Evolutionary conservation across 371 early-diverging fungal genomes (phyloP).

Genomic region (Mortierella sp.): DNA sequence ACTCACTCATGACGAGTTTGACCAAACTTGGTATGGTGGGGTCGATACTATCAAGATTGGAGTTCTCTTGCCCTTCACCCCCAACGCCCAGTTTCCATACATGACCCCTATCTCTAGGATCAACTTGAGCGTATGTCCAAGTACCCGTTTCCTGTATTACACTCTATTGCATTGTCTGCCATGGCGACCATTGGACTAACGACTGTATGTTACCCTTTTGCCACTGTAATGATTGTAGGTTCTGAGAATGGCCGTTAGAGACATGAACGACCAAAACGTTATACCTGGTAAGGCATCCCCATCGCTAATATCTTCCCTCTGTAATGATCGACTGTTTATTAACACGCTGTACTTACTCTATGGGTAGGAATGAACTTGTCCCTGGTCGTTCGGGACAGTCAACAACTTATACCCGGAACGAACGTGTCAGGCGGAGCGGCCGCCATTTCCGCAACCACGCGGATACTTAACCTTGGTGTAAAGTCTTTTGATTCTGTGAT

Average conservation of each 20-base stretch:
- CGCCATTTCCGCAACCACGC: slow-evolving; percentile 43
- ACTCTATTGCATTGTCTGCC: neutral
- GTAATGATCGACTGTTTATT: neutral
- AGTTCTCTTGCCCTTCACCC: slow-evolving; percentile 37
- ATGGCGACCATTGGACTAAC: neutral
- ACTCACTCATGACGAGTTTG: slow-evolving; percentile 39
- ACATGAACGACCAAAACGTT: slow-evolving; percentile 35
- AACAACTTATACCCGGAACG: slow-evolving; percentile 31
- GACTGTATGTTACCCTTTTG: neutral
- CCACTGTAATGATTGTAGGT: slow-evolving; percentile 4
- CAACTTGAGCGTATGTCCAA: slow-evolving; percentile 22
- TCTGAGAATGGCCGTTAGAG: slow-evolving; percentile 40
- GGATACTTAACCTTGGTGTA: slow-evolving; percentile 32
- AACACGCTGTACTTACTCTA: neutral
- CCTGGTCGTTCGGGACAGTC: slow-evolving; percentile 46
- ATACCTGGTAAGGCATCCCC: slow-evolving; percentile 31
- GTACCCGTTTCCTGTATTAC: neutral
- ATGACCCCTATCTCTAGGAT: slow-evolving; percentile 18
- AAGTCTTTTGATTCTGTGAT: neutral
- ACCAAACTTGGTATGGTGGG: slow-evolving; percentile 29
- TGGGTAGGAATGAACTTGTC: slow-evolving; percentile 49
- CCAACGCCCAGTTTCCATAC: slow-evolving; percentile 8
- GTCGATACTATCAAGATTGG: slow-evolving; percentile 44
- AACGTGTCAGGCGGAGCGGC: slow-evolving; percentile 41
- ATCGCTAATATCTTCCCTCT: neutral